Conservation (phyloP, 192 early-diverging fungal species). For the Lunasporangiospora selenospora region DNA sequence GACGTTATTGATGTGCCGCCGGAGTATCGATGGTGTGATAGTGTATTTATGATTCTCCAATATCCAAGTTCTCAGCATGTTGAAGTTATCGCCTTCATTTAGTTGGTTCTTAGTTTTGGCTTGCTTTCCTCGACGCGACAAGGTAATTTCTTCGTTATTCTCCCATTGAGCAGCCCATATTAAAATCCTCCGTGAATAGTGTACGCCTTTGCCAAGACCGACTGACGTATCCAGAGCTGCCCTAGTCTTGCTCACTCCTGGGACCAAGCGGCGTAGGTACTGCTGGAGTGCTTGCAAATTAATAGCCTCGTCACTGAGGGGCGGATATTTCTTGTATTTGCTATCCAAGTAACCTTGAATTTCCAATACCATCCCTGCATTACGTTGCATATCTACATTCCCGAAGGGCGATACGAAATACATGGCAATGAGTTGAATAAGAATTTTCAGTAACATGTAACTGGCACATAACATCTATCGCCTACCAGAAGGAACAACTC, state of each 20-base stretch:
- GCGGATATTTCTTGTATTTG: neutral
- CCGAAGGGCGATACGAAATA: too few species aligned
- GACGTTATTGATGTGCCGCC: neutral
- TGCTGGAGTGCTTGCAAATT: neutral
- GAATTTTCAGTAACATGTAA: too few species aligned
- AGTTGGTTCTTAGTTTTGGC: slow-evolving; percentile 8
- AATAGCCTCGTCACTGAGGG: neutral
- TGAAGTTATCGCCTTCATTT: slow-evolving; percentile 3
- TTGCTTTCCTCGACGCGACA: slow-evolving; percentile 5
- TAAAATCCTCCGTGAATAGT: slow-evolving; percentile 1
- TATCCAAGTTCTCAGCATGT: neutral
- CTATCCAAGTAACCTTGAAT: neutral
- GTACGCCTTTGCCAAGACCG: neutral
- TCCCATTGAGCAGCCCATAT: slow-evolving; percentile 7
- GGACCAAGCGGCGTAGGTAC: neutral
- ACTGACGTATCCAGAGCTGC: neutral
- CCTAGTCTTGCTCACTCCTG: neutral
- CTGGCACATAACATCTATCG: too few species aligned
- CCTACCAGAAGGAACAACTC: too few species aligned
- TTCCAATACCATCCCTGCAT: too few species aligned
- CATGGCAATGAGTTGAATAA: too few species aligned
- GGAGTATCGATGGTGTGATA: neutral
- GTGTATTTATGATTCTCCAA: slow-evolving; percentile 11
- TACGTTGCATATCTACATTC: too few species aligned
- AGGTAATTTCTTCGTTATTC: neutral